Conservation (phyloP, 164 flowering plant genomes). For the Platanus orientalis region DNA sequence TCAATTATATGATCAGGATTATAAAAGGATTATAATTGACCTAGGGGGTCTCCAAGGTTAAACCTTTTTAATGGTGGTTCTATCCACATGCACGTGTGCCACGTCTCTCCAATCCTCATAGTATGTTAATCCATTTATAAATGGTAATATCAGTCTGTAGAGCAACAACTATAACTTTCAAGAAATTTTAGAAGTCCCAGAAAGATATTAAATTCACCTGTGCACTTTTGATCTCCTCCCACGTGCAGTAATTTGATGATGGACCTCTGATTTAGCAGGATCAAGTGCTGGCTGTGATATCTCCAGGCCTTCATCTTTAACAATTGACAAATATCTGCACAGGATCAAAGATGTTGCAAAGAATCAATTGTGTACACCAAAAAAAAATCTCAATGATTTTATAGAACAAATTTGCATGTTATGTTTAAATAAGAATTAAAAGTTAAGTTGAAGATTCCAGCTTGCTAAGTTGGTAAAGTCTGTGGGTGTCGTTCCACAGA, state of each 20-base stretch:
- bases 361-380: no score
- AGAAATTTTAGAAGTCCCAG: neutral
- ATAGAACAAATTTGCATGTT: neutral
- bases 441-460: no score
- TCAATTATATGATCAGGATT: neutral
- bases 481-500: no score
- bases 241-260: constrained; percentile 82
- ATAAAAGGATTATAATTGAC: neutral
- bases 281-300: constrained; percentile 97
- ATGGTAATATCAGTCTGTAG: no score
- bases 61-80: no score
- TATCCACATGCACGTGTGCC: no score
- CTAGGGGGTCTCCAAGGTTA: neutral
- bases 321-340: constrained; percentile 62
- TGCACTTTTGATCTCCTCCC: constrained; percentile 51
- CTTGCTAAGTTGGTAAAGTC: no score
- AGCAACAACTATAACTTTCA: no score
- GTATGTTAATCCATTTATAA: no score
- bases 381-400: no score
- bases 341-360: neutral
- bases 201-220: constrained; percentile 43
- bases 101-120: no score
- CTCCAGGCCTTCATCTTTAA: constrained; percentile 80
- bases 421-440: neutral
- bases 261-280: constrained; percentile 62